Base-by-base conservation (phyloP, 1,139 yeast species). In the Nakaseomyces kungkrabaensis region DNA sequence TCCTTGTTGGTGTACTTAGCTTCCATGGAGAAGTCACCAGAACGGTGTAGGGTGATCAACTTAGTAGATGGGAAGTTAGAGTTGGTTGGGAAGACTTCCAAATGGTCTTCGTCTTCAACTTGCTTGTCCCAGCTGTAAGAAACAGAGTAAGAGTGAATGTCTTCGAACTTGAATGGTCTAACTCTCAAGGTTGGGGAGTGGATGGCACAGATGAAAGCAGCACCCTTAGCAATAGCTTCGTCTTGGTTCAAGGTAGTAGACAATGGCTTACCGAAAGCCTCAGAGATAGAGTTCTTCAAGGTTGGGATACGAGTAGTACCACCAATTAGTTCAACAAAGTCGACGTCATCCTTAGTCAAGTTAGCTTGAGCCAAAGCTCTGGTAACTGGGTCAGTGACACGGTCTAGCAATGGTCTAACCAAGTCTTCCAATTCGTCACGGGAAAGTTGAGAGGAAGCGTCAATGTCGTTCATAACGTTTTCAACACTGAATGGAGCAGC, bases 111-210 rank as follows among this genome's bases (percentile, higher is more conserved):
- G 62, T 77, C 83, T 71, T 87, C 97, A 55, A 81, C 90, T 69
- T 87, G 89, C 70, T 90, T 80, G 67, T 85, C 95, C 98, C 98
- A 94, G 72, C 74, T 80, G 81, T 88, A 94, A 49, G 97, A 85
- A 59, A 94, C 97, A 45, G 96, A 81, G 80, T 81, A 79, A 63
- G 82, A 85, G 81, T 90, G 90, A 69, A 83, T 75, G 71, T 92
- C 99, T 76, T 92, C 97, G 68, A 90, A 92, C 75, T 90, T 92
- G 84, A 92, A 92, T 62, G 97, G 97, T 74, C 97, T 85, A 51
- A 94, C 98, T 76, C 98, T 86, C 66, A 92, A 82, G 59, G 97
- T 90, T 72, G 98, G 98, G 32, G 98, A 92, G 78, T 90, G 97
- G 74, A 90, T 87, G 62, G 98, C 99, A 73, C 98, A 92, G 66